Percentiles rank a stretch among this genome's conserved stretches.
phyloP scores from a whole-genome alignment of 2,329 filamentous ascomycete genomes.

The Fonsecaea monophora region DNA sequence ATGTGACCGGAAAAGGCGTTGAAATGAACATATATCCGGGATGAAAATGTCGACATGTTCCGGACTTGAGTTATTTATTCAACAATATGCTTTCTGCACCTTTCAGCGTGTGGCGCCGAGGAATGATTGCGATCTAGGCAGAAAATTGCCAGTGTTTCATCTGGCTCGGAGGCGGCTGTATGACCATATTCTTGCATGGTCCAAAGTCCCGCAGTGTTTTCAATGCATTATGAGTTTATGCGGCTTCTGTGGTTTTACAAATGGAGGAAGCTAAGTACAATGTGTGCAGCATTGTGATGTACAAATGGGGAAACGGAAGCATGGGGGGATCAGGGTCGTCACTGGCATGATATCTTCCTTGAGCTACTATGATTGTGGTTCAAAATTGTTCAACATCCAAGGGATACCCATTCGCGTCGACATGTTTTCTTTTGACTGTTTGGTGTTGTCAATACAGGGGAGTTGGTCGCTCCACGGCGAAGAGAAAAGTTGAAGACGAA shows the following conservation, averaged over 20 bases:
- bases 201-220: slow-evolving; percentile 6
- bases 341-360: background rate
- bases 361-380: background rate
- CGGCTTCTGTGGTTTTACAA: slow-evolving; percentile 2
- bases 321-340: background rate
- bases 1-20: background rate
- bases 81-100: slow-evolving; percentile 3
- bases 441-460: slow-evolving; percentile 16
- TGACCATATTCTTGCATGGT: slow-evolving; percentile 8
- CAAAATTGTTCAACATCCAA: background rate
- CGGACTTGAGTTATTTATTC: background rate
- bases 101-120: slow-evolving; percentile 21
- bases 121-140: slow-evolving; percentile 7
- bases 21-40: slow-evolving; percentile 4
- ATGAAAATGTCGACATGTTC: background rate
- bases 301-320: slow-evolving; percentile 9
- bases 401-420: background rate
- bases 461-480: slow-evolving; percentile 22
- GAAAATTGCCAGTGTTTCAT: background rate
- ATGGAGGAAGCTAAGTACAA: background rate
- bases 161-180: background rate
- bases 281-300: slow-evolving; percentile 18
- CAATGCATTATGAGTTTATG: slow-evolving; percentile 16
- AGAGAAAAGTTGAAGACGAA: slow-evolving; percentile 2
- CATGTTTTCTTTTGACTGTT: background rate